Evolutionary conservation across 805 yeast species (phyloP).

Genomic region (Ogataea philodendri): DNA sequence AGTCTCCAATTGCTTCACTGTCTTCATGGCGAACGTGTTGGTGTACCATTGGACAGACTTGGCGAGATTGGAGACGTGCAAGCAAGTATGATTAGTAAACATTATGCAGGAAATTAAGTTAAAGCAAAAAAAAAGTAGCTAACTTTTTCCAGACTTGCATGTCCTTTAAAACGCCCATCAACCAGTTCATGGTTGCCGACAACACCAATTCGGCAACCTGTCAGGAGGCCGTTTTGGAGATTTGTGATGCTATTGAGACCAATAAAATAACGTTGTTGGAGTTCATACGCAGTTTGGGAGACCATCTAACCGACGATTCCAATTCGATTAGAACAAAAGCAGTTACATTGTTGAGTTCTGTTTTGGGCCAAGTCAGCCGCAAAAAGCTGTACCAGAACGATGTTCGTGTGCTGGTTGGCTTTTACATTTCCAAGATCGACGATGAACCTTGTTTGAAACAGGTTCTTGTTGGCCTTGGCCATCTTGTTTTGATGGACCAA

Average conservation of each 20-base stretch:
- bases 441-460: conserved; percentile 56
- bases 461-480: conserved; percentile 51
- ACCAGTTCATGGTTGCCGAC: conserved; percentile 42
- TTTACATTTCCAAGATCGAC: conserved; percentile 63
- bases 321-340: conserved; percentile 40
- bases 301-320: conserved; percentile 47
- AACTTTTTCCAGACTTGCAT: conserved; percentile 18
- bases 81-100: conserved; percentile 63
- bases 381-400: conserved; percentile 41
- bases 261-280: conserved; percentile 37
- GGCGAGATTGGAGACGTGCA: conserved; percentile 81
- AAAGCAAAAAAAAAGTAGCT: neutral
- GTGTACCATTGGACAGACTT: conserved; percentile 70
- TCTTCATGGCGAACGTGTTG: conserved; percentile 69
- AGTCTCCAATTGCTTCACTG: conserved; percentile 50
- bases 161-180: conserved; percentile 28
- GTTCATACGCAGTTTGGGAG: conserved; percentile 46
- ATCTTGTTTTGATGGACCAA: conserved; percentile 51
- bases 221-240: conserved; percentile 28
- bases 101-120: conserved; percentile 3
- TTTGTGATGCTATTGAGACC: conserved; percentile 29
- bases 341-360: conserved; percentile 40
- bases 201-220: conserved; percentile 33
- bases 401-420: conserved; percentile 49
- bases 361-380: conserved; percentile 31